Evolutionary conservation across 2,329 filamentous ascomycete species (phyloP).

Genomic region (Pyricularia pennisetigena): DNA sequence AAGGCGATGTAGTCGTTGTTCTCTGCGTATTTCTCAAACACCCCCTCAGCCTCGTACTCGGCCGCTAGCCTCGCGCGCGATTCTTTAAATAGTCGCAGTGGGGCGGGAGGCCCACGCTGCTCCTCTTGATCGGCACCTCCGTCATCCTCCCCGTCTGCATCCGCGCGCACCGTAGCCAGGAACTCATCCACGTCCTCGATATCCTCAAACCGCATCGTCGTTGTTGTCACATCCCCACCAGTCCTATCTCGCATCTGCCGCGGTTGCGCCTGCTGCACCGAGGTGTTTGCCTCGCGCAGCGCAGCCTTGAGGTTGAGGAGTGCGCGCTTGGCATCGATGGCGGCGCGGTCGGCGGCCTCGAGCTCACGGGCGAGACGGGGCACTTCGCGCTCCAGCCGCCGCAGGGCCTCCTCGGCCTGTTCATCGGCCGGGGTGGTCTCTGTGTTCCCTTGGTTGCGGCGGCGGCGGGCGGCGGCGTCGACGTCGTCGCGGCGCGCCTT

Average conservation of each 20-base stretch:
- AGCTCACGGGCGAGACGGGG: slow-evolving; percentile 31
- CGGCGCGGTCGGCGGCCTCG: slow-evolving; percentile 34
- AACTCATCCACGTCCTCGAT: slow-evolving; percentile 2
- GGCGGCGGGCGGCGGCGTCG: slow-evolving; percentile 16
- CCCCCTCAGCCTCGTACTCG: slow-evolving; percentile 31
- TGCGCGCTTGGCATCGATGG: slow-evolving; percentile 39
- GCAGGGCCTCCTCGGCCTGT: slow-evolving; percentile 24
- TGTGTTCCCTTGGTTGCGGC: slow-evolving; percentile 7
- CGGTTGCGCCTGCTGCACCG: slow-evolving; percentile 11
- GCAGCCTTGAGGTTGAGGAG: slow-evolving; percentile 37
- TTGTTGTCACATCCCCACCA: neutral
- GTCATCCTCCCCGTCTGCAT: slow-evolving; percentile 10
- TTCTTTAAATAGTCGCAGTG: slow-evolving; percentile 23
- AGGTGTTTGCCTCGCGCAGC: slow-evolving; percentile 12
- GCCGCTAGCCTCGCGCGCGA: slow-evolving; percentile 24
- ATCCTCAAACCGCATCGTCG: slow-evolving; percentile 4
- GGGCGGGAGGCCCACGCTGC: slow-evolving; percentile 16
- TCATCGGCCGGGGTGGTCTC: slow-evolving; percentile 10
- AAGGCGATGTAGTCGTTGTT: slow-evolving; percentile 52
- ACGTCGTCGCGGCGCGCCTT: slow-evolving; percentile 25
- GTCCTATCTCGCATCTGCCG: slow-evolving; percentile 10
- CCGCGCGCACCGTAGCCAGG: slow-evolving; percentile 5
- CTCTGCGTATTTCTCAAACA: slow-evolving; percentile 38
- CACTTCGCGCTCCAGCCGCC: slow-evolving; percentile 27
- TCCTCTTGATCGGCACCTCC: slow-evolving; percentile 14